Base-by-base conservation (phyloP, 2,329 filamentous ascomycete genomes). In the Chaetothyriales sp. region DNA sequence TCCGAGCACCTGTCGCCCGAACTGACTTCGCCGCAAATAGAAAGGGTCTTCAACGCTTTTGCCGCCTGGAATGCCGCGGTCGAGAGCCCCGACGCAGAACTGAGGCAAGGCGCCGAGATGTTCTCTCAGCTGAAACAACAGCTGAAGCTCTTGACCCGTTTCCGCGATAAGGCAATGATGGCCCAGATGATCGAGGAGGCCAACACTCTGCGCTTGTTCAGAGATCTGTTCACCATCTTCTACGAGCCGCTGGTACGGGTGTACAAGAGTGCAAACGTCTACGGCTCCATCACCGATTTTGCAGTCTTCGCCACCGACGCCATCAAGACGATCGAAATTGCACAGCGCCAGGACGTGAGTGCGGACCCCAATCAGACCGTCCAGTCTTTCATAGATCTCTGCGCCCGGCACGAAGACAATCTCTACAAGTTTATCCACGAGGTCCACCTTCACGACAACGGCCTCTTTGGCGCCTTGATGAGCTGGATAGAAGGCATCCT, bases 381-480 rank as follows among this genome's bases (percentile, higher is more conserved):
- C 1, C 92, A 98, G 66, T 85, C 89, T 15, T 98, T 98, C 64
- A 98, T 98, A 63, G 92, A 98, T 64, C 77, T 98, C 19, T 98
- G 92, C 67, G 85, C 87, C 59, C 81, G 92, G 44, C 92, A 98
- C 66, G 88, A 98, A 69, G 82, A 94, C 66, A 94, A 94, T 69
- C 90, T 98, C 66, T 98, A 97, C 77, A 97, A 95, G 67, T 98
- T 98, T 66, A 85, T 98, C 2, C 92, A 98, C 67, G 92, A 98
- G 69, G 90, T 98, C 0, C 92, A 98, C 65, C 82, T 86, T 5
- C 90, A 98, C 63, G 92, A 98, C 66, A 94, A 98, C 57, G 92
- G 92, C 0, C 78, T 98, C 1, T 98, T 98, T 62, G 89, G 89
- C 37, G 86, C 94, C 62, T 77, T 98, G 49, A 98, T 98, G 92